These are phyloP conservation scores for Silene latifolia DNA, from an alignment of 148 eudicot genomes.

Conservation along the genomic window DNA sequence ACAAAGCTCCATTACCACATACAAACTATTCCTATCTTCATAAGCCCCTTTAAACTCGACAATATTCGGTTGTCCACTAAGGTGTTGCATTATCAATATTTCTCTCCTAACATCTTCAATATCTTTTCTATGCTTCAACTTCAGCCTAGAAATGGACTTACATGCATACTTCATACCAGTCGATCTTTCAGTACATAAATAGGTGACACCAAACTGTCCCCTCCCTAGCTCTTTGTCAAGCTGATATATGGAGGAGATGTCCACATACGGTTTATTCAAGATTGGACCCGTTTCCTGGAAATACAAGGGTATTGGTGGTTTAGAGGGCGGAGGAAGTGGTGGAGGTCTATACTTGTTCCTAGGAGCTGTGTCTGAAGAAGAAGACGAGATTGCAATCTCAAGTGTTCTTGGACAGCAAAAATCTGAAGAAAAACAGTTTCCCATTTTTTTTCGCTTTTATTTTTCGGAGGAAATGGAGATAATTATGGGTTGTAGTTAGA, in stretches of 20 bases:
- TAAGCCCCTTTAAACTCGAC: constrained; percentile 82
- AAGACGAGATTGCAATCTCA: constrained; percentile 44
- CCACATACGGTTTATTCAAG: constrained; percentile 44
- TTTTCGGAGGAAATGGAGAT: not conserved
- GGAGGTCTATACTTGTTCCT: constrained; percentile 19
- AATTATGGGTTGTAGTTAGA: not conserved
- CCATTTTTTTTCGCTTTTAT: constrained; percentile 11
- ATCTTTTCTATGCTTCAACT: constrained; percentile 49
- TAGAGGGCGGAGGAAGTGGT: constrained; percentile 18
- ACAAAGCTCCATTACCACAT: constrained; percentile 86
- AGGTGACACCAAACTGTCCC: constrained; percentile 83
- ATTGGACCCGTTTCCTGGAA: constrained; percentile 26
- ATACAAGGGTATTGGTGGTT: not conserved
- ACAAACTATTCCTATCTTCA: constrained; percentile 50
- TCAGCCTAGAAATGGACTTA: constrained; percentile 64
- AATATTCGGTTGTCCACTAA: constrained; percentile 84
- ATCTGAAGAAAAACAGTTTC: constrained; percentile 26
- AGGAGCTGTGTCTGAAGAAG: constrained; percentile 28
- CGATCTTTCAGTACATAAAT: constrained; percentile 57
- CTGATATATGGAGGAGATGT: constrained; percentile 45
- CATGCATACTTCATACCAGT: constrained; percentile 60
- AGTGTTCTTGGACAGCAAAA: constrained; percentile 19
- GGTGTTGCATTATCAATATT: constrained; percentile 55
- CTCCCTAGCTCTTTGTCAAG: constrained; percentile 67
- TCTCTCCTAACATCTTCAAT: constrained; percentile 66